phyloP scores from a whole-genome alignment of 257 asterid species.

The Lantana camara region DNA sequence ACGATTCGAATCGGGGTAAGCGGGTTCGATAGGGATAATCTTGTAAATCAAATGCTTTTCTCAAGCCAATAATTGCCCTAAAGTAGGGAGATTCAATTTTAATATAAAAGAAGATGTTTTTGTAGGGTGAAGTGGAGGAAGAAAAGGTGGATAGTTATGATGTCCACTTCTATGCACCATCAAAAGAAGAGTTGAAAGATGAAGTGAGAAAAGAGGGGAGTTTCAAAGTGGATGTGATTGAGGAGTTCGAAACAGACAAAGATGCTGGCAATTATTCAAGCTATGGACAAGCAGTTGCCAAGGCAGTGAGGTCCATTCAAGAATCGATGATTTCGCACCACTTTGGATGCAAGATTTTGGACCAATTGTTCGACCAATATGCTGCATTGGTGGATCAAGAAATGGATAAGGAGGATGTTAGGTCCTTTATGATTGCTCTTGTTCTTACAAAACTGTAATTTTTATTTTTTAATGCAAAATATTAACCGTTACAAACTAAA shows the following conservation, averaged over 20 bases:
- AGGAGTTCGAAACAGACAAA: constrained; percentile 51
- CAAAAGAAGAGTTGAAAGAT: constrained; percentile 51
- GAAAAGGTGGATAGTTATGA: constrained; percentile 57
- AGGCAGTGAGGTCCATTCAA: constrained; percentile 71
- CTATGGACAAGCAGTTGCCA: constrained; percentile 64
- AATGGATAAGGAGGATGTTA: constrained; percentile 46
- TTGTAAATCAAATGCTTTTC: no score
- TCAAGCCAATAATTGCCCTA: no score
- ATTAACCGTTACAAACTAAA: no score
- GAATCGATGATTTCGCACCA: constrained; percentile 62
- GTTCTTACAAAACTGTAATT: constrained; percentile 43
- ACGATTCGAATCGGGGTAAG: no score
- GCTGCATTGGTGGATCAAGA: constrained; percentile 60
- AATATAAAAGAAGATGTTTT: neutral
- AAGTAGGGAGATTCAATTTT: no score
- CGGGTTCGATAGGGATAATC: no score
- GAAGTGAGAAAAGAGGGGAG: constrained; percentile 46
- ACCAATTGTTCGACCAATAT: constrained; percentile 49
- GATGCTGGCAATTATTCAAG: constrained; percentile 34
- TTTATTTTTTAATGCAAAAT: no score
- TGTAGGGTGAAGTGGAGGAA: constrained; percentile 56
- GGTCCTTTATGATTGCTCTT: constrained; percentile 39
- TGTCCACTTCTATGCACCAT: constrained; percentile 68
- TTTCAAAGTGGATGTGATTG: constrained; percentile 43
- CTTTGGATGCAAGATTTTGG: constrained; percentile 50